These are phyloP conservation scores for Sparassis latifolia DNA, from an alignment of 1,284 basidiomycete species.

Conservation along the genomic window DNA sequence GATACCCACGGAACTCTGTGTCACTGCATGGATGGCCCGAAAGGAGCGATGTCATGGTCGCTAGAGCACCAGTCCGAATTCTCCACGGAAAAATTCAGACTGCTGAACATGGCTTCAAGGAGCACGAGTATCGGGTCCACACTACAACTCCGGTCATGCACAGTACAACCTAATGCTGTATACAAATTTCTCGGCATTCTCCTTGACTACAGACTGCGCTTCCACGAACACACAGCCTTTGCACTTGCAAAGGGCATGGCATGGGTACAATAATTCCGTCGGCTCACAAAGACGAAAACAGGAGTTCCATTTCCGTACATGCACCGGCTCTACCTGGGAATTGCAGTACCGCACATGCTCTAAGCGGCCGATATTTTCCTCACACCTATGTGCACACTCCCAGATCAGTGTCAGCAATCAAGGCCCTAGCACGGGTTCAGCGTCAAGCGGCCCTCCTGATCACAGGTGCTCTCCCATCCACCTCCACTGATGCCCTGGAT, in stretches of 20 bases:
- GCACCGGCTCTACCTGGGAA: constrained; percentile 23
- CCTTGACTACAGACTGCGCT: constrained; percentile 29
- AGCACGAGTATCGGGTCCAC: constrained; percentile 4
- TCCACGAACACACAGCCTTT: constrained; percentile 21
- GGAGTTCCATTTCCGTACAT: constrained; percentile 13
- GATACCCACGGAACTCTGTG: constrained; percentile 12
- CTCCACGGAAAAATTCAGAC: constrained; percentile 19
- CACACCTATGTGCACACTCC: constrained; percentile 14
- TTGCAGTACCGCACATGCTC: constrained; percentile 27
- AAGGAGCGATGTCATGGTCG: constrained; percentile 10
- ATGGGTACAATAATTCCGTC: constrained; percentile 14
- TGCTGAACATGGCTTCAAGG: constrained; percentile 10
- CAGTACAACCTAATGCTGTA: constrained; percentile 7
- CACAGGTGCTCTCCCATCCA: constrained; percentile 28
- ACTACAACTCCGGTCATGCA: constrained; percentile 4
- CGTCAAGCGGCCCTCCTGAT: constrained; percentile 23
- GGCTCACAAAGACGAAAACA: constrained; percentile 17
- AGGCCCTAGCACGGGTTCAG: constrained; percentile 24
- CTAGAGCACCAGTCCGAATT: constrained; percentile 10
- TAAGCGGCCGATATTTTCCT: constrained; percentile 32
- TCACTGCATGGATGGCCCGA: constrained; percentile 13
- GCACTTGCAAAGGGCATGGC: constrained; percentile 26
- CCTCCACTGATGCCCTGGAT: constrained; percentile 26
- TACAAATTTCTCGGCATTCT: constrained; percentile 30
- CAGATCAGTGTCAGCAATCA: constrained; percentile 4